These are phyloP conservation scores for Deuterostichococcus epilithicus DNA, from an alignment of 139 green algal species.

Conservation along the genomic window DNA sequence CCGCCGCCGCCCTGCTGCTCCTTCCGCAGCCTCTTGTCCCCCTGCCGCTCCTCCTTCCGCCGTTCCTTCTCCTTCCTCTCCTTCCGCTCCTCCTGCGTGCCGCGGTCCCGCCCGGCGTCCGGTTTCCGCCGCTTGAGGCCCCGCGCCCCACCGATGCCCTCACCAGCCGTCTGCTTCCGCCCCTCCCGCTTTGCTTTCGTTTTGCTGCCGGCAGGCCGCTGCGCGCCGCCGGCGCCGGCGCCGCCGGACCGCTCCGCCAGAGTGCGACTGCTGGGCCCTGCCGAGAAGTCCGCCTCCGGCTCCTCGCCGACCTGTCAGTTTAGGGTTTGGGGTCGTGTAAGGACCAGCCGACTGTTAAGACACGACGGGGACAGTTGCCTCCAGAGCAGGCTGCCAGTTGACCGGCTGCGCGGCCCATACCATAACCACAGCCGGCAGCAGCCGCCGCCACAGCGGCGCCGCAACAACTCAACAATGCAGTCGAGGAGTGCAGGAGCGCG, in stretches of 20 bases:
- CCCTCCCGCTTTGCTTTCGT: not conserved
- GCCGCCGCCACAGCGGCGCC: no score
- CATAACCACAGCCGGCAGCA: no score
- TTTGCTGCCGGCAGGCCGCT: not conserved
- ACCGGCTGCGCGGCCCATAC: no score
- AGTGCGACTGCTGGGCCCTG: not conserved
- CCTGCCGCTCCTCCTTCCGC: not conserved
- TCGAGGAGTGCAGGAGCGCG: no score
- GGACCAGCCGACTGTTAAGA: not conserved
- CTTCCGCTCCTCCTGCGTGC: not conserved
- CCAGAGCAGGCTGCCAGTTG: no score
- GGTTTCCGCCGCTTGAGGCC: not conserved
- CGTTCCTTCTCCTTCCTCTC: not conserved
- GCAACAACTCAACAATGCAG: no score
- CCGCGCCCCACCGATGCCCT: not conserved
- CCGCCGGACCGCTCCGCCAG: no score
- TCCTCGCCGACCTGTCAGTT: slow-evolving; percentile 14
- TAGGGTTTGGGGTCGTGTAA: not conserved
- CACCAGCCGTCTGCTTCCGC: not conserved
- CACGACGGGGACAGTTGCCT: no score
- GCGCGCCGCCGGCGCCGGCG: no score
- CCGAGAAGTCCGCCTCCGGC: not conserved
- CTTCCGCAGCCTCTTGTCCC: not conserved
- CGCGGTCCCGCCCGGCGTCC: not conserved
- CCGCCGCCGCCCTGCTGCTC: not conserved